These are phyloP conservation scores for Fraxinus paxiana DNA, from an alignment of 305 asterid genomes.

Conservation along the genomic window DNA sequence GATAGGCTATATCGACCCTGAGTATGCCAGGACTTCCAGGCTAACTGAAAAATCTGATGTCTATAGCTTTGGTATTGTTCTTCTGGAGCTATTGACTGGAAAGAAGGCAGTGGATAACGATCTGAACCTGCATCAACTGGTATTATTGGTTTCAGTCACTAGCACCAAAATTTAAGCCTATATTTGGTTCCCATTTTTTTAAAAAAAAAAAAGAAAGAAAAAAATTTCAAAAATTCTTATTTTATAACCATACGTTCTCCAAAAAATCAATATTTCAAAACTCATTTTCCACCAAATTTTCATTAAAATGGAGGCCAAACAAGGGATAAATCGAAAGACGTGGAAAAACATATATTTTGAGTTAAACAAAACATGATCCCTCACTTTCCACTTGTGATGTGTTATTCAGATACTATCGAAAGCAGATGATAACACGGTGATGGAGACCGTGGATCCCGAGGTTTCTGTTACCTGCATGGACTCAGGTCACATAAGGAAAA, in stretches of 20 bases:
- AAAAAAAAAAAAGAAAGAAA: too few relatives aligned
- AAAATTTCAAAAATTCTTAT: too few relatives aligned
- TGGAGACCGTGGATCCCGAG: conserved; percentile 91
- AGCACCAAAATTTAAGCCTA: background rate
- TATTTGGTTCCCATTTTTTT: background rate
- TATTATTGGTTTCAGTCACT: conserved; percentile 12
- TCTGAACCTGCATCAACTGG: conserved; percentile 87
- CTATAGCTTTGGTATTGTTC: conserved; percentile 91
- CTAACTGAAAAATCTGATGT: conserved; percentile 92
- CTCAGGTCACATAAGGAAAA: conserved; percentile 56
- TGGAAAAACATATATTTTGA: background rate
- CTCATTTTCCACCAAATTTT: background rate
- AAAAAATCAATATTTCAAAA: background rate
- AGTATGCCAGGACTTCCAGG: conserved; percentile 88
- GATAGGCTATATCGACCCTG: conserved; percentile 96
- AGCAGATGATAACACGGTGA: conserved; percentile 75
- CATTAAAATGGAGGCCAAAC: background rate
- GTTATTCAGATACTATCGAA: conserved; percentile 61
- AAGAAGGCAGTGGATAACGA: conserved; percentile 84
- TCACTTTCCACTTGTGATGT: background rate
- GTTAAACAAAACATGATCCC: background rate
- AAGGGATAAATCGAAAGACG: background rate
- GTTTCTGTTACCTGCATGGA: conserved; percentile 85
- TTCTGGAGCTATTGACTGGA: conserved; percentile 89
- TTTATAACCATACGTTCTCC: background rate